Base-by-base conservation (phyloP, 208 protist genomes). In the Trypanosoma brucei region DNA sequence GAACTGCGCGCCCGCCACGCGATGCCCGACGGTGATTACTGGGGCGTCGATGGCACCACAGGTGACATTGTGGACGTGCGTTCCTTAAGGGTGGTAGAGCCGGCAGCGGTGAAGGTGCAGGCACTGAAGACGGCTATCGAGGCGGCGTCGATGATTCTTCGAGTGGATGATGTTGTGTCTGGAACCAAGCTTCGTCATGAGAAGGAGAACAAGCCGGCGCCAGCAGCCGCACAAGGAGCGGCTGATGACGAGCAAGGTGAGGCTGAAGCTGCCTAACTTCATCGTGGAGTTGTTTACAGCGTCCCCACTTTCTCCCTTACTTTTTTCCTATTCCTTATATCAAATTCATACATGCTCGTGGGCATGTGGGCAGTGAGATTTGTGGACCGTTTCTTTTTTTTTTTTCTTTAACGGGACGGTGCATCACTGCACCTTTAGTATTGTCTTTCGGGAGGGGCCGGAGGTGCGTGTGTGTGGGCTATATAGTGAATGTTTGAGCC, bases 141-240 rank as follows among this genome's bases (percentile, higher is more conserved):
- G 83, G 92, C 98, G 3, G 96, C 98, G 36, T 98, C 91, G 55
- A 95, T 99, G 79, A 94, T 99, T 58, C 73, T 99, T 22, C 86
- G 99, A 60, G 97, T 99, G 34, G 99, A 99, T 76, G 98, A 99
- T 58, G 95, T 99, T 38, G 93, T 99, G 33, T 99, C 95, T 7
- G 98, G 98, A 50, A 91, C 94, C 48, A 94, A 93, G 75, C 75
- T 93, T 51, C 74, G 76, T 38, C 77, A 91, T 34, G 83, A 88
- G 44, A 79, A 84, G 60, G 70, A 78, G 44, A 72, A 46, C 14
- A 54, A 55, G 3, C 31, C 62, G 11, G 49, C 69, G 22, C 38
- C 72, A 22, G 67, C 78, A 34, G 83, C 81, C 69, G 56, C 54
- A 36, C 69, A 83, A 56, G 69, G 83, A 58, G 62, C 81, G n/a